Percentiles rank a stretch among this genome's conserved stretches.
phyloP scores from a whole-genome alignment of 2,329 filamentous ascomycete species.

The Calonectria hongkongensis region DNA sequence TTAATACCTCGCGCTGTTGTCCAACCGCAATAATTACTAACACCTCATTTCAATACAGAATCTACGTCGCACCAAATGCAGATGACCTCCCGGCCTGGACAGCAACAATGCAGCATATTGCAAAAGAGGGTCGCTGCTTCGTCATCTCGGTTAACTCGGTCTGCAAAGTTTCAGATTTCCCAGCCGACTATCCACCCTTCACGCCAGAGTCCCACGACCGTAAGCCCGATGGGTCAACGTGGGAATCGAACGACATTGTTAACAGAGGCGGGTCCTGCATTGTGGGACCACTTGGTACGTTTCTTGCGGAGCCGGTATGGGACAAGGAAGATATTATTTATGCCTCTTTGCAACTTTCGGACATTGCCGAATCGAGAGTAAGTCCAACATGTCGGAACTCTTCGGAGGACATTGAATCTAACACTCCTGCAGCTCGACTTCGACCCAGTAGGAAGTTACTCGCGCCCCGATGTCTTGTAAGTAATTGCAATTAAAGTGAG shows the following conservation, averaged over 20 bases:
- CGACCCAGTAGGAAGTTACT: slow-evolving; percentile 17
- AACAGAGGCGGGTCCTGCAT: slow-evolving; percentile 15
- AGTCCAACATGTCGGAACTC: neutral
- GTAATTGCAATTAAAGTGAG: neutral
- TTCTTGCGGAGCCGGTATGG: slow-evolving; percentile 17
- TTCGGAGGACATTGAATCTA: neutral
- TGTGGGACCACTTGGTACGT: slow-evolving; percentile 3
- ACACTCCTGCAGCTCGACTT: slow-evolving; percentile 7
- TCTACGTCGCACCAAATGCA: slow-evolving; percentile 9
- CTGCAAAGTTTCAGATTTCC: slow-evolving; percentile 16
- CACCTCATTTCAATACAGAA: neutral
- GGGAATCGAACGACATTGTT: slow-evolving; percentile 15
- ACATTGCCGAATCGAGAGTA: slow-evolving; percentile 20
- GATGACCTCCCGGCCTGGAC: slow-evolving; percentile 10
- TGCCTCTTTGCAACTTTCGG: slow-evolving; percentile 1
- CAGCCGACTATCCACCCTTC: slow-evolving; percentile 9
- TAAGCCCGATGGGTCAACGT: neutral
- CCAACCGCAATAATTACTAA: neutral
- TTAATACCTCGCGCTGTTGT: no score
- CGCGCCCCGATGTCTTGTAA: slow-evolving; percentile 20
- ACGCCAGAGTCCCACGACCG: slow-evolving; percentile 5
- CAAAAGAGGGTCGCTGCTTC: slow-evolving; percentile 22
- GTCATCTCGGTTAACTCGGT: slow-evolving; percentile 15
- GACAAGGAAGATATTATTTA: slow-evolving; percentile 25
- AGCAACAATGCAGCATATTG: slow-evolving; percentile 22